Percentiles rank a stretch among this genome's conserved stretches.
These are phyloP conservation scores for Stagonosporopsis cucurbitacearum DNA, from an alignment of 2,329 filamentous ascomycete genomes.

Conservation along the genomic window DNA sequence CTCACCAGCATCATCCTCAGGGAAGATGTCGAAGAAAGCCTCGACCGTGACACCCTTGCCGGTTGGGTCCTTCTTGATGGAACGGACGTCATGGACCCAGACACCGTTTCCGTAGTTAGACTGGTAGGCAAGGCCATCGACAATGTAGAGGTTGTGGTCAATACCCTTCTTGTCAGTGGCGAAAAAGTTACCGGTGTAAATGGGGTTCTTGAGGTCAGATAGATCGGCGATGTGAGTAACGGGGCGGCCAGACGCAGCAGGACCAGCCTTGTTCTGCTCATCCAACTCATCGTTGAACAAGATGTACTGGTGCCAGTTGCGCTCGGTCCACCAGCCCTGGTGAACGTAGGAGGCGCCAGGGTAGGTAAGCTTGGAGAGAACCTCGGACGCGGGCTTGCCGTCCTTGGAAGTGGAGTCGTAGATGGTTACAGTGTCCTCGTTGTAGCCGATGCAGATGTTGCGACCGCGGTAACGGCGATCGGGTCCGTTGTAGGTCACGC, in stretches of 20 bases:
- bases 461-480: slow-evolving; percentile 56
- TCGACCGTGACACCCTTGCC: slow-evolving; percentile 49
- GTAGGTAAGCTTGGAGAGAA: slow-evolving; percentile 62
- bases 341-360: slow-evolving; percentile 63
- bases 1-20: slow-evolving; percentile 48
- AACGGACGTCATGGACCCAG: slow-evolving; percentile 49
- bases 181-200: slow-evolving; percentile 52
- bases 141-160: slow-evolving; percentile 56
- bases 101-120: slow-evolving; percentile 51
- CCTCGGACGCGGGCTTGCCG: slow-evolving; percentile 61
- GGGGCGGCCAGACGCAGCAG: slow-evolving; percentile 40
- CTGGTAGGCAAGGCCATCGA: slow-evolving; percentile 51
- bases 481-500: slow-evolving; percentile 61
- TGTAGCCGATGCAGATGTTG: slow-evolving; percentile 65
- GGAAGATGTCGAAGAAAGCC: slow-evolving; percentile 53
- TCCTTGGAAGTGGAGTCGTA: slow-evolving; percentile 61
- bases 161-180: slow-evolving; percentile 48
- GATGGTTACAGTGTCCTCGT: slow-evolving; percentile 60
- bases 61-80: slow-evolving; percentile 48
- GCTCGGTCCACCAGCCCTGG: slow-evolving; percentile 62
- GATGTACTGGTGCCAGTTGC: slow-evolving; percentile 43
- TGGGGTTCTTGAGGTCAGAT: slow-evolving; percentile 41
- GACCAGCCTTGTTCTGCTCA: slow-evolving; percentile 36
- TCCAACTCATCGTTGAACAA: slow-evolving; percentile 46
- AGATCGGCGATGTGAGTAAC: slow-evolving; percentile 47